Percentiles rank a stretch among this genome's conserved stretches.
Evolutionary conservation across 139 green algal genomes (phyloP).

Genomic region (Medakamo hakoo): DNA sequence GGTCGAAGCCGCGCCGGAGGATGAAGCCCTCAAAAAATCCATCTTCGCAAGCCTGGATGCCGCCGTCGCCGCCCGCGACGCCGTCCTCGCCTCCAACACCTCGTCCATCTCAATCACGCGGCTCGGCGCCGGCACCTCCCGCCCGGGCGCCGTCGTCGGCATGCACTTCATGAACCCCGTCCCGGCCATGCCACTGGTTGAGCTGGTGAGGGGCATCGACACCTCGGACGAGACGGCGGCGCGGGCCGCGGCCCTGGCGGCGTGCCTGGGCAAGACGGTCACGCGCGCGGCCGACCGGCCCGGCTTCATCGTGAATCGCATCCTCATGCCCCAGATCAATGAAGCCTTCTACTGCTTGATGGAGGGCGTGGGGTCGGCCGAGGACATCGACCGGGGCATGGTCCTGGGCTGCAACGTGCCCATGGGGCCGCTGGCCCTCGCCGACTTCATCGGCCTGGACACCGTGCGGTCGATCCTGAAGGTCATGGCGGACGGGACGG

Average conservation of each 20-base stretch:
- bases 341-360: conserved; percentile 72
- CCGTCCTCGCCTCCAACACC: conserved; percentile 83
- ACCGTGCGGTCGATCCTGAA: conserved; percentile 82
- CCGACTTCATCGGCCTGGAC: conserved; percentile 73
- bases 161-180: conserved; percentile 85
- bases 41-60: conserved; percentile 51
- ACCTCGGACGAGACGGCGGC: conserved; percentile 44
- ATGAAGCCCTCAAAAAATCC: conserved; percentile 54
- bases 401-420: conserved; percentile 70
- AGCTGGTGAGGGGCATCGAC: conserved; percentile 67
- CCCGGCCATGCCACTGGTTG: conserved; percentile 64
- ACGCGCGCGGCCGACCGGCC: conserved; percentile 28
- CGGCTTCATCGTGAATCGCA: conserved; percentile 89
- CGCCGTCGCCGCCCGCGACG: conserved; percentile 25
- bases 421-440: conserved; percentile 55
- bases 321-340: conserved; percentile 95
- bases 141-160: conserved; percentile 56
- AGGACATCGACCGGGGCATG: conserved; percentile 80
- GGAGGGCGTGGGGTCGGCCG: conserved; percentile 53
- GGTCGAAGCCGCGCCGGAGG: conserved; percentile 71
- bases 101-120: conserved; percentile 84
- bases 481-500: conserved; percentile 66
- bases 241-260: conserved; percentile 31
- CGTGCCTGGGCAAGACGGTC: conserved; percentile 61
- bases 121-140: conserved; percentile 58